Base-by-base conservation (phyloP, 2,329 filamentous ascomycete genomes). In the Keithomyces neogunnii region DNA sequence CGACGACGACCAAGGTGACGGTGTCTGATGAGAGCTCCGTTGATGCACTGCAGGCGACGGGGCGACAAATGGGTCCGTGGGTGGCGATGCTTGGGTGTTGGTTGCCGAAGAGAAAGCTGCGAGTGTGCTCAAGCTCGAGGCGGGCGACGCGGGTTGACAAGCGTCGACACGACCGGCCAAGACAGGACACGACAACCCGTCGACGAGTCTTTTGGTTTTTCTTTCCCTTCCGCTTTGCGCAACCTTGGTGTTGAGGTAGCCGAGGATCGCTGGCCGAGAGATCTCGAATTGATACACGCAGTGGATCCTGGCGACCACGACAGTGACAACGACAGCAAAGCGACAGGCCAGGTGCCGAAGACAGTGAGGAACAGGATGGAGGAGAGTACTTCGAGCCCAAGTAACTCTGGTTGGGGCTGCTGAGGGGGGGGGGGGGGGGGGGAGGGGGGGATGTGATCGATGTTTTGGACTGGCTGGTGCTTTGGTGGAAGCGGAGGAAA, bases 361-460 rank as follows among this genome's bases (percentile, higher is more conserved):
- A 44, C 52, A 57, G 51, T 56, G 54, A 58, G 56, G 56, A 19
- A 56, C 56, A 60, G 58, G 57, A 50, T 31, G 47, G 35, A 47
- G 26, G 28, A 49, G 50, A 64, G 69, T 72, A 73, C 70, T 62
- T 72, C 59, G 53, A 60, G 58, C 59, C 57, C 62, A 73, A 69
- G 70, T 72, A 71, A 67, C 67, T 71, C 62, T 47, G 40, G 40
- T 42, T 40, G 62, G 63, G 53, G 57, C 58, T 50, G 50, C 58
- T 57, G 57, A 59, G 58, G 59, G 19, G 19, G 19, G 19, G 19
- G 19, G 19, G 19, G 19, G 19, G 19, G 19, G 19, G 19, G 19
- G 19, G 19, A 19, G 19, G 19, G 19, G 19, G 19, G 19, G 58
- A 55, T 55, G 56, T 55, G 59, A 61, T 64, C 58, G 66, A 68